Conservation (phyloP, 2,329 filamentous ascomycete genomes). For the Penicillium decumbens region DNA sequence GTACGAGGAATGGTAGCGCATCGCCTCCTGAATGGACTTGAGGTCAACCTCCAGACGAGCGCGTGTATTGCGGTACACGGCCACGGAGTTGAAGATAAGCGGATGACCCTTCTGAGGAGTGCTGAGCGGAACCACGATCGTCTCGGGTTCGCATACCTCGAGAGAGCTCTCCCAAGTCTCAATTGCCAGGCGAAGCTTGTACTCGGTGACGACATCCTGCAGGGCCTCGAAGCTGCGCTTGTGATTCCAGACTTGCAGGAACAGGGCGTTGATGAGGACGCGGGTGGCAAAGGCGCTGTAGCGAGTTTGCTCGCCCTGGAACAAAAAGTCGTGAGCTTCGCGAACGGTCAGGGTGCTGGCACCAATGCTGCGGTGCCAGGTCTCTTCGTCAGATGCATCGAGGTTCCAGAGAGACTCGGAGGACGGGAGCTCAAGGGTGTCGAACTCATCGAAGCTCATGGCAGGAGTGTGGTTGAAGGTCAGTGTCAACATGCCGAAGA, state of each 20-base stretch:
- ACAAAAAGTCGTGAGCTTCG: conserved; percentile 89
- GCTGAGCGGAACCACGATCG: conserved; percentile 79
- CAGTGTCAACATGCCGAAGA: conserved; percentile 90
- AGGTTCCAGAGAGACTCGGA: conserved; percentile 94
- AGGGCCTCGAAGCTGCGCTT: conserved; percentile 96
- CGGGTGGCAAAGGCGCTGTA: conserved; percentile 97
- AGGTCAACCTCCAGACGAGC: conserved; percentile 90
- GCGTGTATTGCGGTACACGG: conserved; percentile 90
- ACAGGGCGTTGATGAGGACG: conserved; percentile 97
- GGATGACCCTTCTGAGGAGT: conserved; percentile 95
- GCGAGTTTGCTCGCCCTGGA: conserved; percentile 82
- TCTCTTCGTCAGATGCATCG: conserved; percentile 67
- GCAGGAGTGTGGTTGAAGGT: conserved; percentile 98
- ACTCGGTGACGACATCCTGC: conserved; percentile 95
- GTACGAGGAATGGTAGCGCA: conserved; percentile 94
- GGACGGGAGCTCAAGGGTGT: conserved; percentile 84
- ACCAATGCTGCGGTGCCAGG: conserved; percentile 77
- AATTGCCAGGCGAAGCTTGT: conserved; percentile 89
- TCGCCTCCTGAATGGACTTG: conserved; percentile 90
- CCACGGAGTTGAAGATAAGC: conserved; percentile 96
- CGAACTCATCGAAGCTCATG: conserved; percentile 97
- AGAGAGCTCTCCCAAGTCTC: conserved; percentile 99
- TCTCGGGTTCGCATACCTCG: conserved; percentile 87
- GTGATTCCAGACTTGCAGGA: conserved; percentile 98
- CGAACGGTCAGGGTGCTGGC: conserved; percentile 78